Conservation (phyloP, 768 basidiomycete genomes). For the Tulasnella calospora region DNA sequence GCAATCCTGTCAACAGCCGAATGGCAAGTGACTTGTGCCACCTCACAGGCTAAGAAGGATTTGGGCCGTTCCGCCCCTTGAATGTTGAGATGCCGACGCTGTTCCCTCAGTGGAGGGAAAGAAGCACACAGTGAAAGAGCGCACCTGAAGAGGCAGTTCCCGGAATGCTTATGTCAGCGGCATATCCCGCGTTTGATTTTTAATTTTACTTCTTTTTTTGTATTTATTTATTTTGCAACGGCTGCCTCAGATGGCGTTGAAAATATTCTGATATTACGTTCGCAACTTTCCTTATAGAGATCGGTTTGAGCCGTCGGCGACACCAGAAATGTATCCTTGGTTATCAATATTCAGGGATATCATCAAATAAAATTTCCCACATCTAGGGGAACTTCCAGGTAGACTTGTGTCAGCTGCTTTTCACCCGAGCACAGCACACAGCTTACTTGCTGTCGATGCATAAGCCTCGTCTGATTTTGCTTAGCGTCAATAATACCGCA, state of each 20-base stretch:
- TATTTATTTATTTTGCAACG: too few relatives aligned
- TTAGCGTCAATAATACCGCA: too few relatives aligned
- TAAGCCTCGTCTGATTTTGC: neutral
- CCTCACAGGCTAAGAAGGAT: too few relatives aligned
- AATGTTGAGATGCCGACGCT: neutral
- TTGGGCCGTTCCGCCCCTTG: neutral
- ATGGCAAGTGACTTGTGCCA: too few relatives aligned
- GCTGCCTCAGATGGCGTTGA: too few relatives aligned
- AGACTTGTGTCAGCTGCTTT: neutral
- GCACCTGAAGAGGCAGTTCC: too few relatives aligned
- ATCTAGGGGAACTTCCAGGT: neutral
- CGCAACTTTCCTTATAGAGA: too few relatives aligned
- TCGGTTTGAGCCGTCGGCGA: neutral
- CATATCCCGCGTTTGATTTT: too few relatives aligned
- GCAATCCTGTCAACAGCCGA: too few relatives aligned
- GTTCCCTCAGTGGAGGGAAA: neutral
- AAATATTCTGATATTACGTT: too few relatives aligned
- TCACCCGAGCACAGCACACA: neutral
- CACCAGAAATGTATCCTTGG: neutral
- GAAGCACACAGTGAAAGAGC: neutral
- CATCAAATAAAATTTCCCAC: neutral
- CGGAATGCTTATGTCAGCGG: too few relatives aligned
- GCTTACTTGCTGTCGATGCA: neutral
- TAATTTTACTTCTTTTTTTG: too few relatives aligned
- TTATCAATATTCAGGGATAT: neutral